Evolutionary conservation across 2,329 filamentous ascomycete species (phyloP).

Genomic region (Hirsutella rhossiliensis): DNA sequence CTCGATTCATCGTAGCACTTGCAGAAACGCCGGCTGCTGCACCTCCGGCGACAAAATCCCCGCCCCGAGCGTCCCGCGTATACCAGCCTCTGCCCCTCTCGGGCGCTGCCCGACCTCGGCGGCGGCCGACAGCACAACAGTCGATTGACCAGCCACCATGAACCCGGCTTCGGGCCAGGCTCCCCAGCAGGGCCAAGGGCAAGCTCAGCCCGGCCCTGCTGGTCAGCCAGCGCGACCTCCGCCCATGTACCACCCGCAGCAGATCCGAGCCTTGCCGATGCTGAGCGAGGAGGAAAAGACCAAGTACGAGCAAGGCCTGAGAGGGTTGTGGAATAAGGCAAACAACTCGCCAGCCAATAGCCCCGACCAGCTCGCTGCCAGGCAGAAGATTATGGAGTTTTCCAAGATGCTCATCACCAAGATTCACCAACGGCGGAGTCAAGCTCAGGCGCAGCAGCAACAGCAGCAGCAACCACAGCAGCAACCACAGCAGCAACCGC

Average conservation of each 20-base stretch:
- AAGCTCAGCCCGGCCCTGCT: constrained; percentile 12
- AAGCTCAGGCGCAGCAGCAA: constrained; percentile 20
- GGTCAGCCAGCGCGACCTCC: constrained; percentile 14
- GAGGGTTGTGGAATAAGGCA: constrained; percentile 39
- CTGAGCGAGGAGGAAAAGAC: constrained; percentile 41
- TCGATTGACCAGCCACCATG: constrained; percentile 6
- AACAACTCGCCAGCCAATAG: constrained; percentile 35
- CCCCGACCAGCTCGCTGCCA: constrained; percentile 35
- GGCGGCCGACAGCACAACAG: background rate
- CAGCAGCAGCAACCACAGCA: constrained; percentile 5
- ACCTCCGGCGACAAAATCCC: no score
- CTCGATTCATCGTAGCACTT: no score
- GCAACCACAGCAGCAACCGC: constrained; percentile 2
- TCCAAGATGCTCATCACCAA: constrained; percentile 44
- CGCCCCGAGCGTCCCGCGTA: no score
- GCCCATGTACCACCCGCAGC: constrained; percentile 37
- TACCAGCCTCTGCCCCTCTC: background rate
- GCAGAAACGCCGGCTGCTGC: no score
- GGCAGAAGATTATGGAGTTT: constrained; percentile 48
- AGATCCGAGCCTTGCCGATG: constrained; percentile 36
- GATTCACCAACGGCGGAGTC: constrained; percentile 28
- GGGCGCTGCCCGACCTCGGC: background rate
- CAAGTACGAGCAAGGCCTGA: constrained; percentile 47
- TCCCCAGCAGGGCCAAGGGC: constrained; percentile 11
- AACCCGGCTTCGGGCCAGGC: constrained; percentile 13